phyloP scores from a whole-genome alignment of 306 rosid species.

The Citrullus amarus region DNA sequence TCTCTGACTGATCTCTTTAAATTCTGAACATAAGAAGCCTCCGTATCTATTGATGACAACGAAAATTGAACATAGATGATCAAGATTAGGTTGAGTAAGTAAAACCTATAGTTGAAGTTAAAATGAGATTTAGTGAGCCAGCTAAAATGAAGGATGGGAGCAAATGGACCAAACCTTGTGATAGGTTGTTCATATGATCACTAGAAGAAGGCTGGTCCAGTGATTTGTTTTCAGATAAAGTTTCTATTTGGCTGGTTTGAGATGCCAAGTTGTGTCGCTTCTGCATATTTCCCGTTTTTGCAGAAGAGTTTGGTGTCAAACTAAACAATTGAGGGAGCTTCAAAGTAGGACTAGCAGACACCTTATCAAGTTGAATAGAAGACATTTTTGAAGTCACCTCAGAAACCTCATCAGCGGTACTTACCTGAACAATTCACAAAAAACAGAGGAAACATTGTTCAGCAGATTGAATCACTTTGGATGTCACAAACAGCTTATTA shows the following conservation, averaged over 20 bases:
- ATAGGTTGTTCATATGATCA: conserved; percentile 36
- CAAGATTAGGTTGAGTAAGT: conserved; percentile 15
- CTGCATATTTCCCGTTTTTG: conserved; percentile 68
- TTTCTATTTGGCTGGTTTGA: conserved; percentile 59
- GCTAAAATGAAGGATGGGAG: conserved; percentile 10
- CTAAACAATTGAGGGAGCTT: conserved; percentile 96
- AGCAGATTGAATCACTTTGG: neutral
- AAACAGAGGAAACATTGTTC: neutral
- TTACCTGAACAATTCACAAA: conserved; percentile 41
- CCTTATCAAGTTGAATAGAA: conserved; percentile 69
- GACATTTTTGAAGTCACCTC: conserved; percentile 71
- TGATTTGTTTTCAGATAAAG: conserved; percentile 49
- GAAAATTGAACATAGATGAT: conserved; percentile 7
- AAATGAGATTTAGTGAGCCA: conserved; percentile 13
- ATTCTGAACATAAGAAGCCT: conserved; percentile 45
- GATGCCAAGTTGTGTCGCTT: conserved; percentile 48
- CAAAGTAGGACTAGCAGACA: conserved; percentile 69
- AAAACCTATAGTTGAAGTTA: conserved; percentile 4
- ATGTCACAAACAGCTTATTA: neutral
- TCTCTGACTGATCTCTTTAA: conserved; percentile 88
- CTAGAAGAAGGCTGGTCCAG: conserved; percentile 44
- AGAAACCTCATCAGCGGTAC: conserved; percentile 50
- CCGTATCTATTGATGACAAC: conserved; percentile 32
- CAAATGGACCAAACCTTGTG: conserved; percentile 49
- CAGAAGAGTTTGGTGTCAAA: conserved; percentile 79